Conservation (phyloP, 164 flowering plant genomes). For the Malania oleifera region DNA sequence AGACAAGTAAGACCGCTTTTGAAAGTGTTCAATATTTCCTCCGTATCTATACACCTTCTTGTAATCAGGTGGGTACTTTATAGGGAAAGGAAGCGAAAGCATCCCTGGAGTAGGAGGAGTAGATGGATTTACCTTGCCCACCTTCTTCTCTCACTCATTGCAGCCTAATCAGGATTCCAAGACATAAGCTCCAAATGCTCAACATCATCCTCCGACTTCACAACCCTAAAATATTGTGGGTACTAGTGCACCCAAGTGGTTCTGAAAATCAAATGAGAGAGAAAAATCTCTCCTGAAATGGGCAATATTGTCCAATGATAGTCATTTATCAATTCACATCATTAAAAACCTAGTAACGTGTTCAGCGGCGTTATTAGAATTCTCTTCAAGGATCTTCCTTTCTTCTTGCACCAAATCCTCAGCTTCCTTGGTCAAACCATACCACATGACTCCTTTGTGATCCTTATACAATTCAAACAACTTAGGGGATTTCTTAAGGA, state of each 20-base stretch:
- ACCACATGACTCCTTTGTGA: constrained; percentile 59
- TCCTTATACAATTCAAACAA: constrained; percentile 82
- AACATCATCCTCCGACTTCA: constrained; percentile 40
- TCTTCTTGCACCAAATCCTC: constrained; percentile 74
- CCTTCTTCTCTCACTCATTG: constrained; percentile 80
- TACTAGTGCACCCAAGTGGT: constrained; percentile 51
- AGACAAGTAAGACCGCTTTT: constrained; percentile 67
- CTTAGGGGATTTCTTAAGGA: constrained; percentile 69
- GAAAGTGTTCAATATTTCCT: constrained; percentile 73
- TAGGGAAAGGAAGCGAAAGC: constrained; percentile 71
- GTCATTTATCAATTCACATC: constrained; percentile 75
- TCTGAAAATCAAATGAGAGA: constrained; percentile 72
- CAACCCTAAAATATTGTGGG: constrained; percentile 62
- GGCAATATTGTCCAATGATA: constrained; percentile 64
- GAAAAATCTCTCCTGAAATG: constrained; percentile 89
- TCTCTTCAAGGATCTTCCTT: constrained; percentile 36
- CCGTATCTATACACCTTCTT: constrained; percentile 56
- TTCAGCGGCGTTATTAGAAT: constrained; percentile 61
- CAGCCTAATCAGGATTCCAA: constrained; percentile 89
- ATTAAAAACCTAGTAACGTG: constrained; percentile 70
- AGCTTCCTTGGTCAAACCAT: constrained; percentile 71
- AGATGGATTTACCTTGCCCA: constrained; percentile 22
- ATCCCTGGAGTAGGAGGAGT: constrained; percentile 50
- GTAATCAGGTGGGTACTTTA: constrained; percentile 73
- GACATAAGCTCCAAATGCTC: constrained; percentile 71